Evolutionary conservation across 129 eudicot species (phyloP).

Genomic region (Flaveria brownii): DNA sequence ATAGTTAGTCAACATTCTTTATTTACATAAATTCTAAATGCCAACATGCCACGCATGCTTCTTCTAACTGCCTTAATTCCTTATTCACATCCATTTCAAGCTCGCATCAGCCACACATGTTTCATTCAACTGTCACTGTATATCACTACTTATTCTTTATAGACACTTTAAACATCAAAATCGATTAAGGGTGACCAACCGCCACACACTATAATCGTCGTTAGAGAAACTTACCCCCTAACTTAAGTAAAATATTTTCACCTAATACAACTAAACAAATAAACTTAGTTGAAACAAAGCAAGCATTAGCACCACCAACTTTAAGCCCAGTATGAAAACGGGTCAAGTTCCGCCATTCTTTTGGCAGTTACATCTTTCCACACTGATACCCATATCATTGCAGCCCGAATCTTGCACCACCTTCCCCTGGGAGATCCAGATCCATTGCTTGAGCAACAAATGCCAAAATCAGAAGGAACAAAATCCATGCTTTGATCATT

Average conservation of each 20-base stretch:
- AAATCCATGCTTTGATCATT: constrained; percentile 20
- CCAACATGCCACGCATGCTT: too few relatives aligned
- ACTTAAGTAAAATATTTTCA: background rate
- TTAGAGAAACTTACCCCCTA: constrained; percentile 21
- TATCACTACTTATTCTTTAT: background rate
- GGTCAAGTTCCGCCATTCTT: constrained; percentile 18
- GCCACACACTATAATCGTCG: constrained; percentile 2
- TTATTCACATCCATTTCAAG: too few relatives aligned
- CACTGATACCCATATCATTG: constrained; percentile 21
- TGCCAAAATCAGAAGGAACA: constrained; percentile 24
- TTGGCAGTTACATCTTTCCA: constrained; percentile 27
- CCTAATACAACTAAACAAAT: background rate
- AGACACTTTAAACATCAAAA: constrained; percentile 22
- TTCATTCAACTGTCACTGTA: background rate
- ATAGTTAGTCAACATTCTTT: too few relatives aligned
- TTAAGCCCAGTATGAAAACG: constrained; percentile 9
- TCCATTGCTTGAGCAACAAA: constrained; percentile 14
- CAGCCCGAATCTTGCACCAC: constrained; percentile 34
- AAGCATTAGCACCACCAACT: background rate
- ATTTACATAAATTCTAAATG: too few relatives aligned
- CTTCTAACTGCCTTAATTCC: too few relatives aligned
- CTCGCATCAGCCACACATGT: too few relatives aligned
- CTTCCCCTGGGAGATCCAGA: constrained; percentile 30
- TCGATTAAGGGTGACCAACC: constrained; percentile 22
- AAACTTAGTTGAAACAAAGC: background rate